Evolutionary conservation across 768 basidiomycete genomes (phyloP).

Genomic region (Boletus huronensis): DNA sequence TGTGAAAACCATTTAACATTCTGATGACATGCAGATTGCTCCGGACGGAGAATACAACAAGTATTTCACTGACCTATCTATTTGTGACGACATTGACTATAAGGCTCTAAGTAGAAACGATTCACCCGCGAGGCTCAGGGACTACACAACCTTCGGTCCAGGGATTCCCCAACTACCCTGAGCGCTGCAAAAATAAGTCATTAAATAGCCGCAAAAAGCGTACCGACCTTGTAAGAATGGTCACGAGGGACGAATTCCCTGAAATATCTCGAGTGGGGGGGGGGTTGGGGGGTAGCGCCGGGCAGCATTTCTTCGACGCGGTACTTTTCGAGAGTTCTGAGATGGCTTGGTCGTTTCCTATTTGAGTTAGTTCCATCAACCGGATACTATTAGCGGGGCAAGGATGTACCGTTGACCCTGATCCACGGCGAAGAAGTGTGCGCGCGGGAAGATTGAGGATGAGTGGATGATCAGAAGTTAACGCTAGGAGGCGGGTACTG

Average conservation of each 20-base stretch:
- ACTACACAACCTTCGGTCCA: not conserved
- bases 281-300: too few species aligned
- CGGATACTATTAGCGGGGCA: conserved; percentile 6
- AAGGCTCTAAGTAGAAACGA: not conserved
- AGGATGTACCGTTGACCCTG: conserved; percentile 27
- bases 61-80: not conserved
- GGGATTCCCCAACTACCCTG: conserved; percentile 1
- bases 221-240: not conserved
- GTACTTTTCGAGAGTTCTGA: conserved; percentile 30
- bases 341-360: conserved; percentile 12
- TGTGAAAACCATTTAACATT: not conserved
- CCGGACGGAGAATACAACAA: not conserved
- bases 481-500: conserved; percentile 1
- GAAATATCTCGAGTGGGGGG: conserved; percentile 26
- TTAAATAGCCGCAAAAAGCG: conserved; percentile 4
- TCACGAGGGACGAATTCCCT: conserved; percentile 18
- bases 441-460: conserved; percentile 28
- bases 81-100: not conserved
- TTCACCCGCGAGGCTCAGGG: conserved; percentile 17
- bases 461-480: conserved; percentile 4
- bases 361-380: conserved; percentile 6
- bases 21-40: not conserved
- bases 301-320: conserved; percentile 25
- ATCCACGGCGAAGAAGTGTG: conserved; percentile 26
- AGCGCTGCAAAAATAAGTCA: conserved; percentile 24